Conservation (phyloP, 2,329 filamentous ascomycete genomes). For the Calonectria leucothoes region DNA sequence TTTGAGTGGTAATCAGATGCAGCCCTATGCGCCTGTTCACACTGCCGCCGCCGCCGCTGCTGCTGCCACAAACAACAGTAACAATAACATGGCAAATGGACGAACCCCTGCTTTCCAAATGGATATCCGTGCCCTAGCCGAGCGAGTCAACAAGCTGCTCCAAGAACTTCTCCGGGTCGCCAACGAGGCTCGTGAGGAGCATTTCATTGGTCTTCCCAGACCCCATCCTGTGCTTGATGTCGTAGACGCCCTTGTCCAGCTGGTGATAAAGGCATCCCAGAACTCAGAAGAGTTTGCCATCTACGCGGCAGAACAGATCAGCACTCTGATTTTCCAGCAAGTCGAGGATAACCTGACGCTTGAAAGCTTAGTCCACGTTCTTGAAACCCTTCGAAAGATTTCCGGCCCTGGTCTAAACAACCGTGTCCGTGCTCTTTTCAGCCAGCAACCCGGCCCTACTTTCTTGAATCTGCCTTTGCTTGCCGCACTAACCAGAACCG, state of each 20-base stretch:
- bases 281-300: conserved; percentile 70
- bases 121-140: conserved; percentile 64
- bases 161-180: conserved; percentile 67
- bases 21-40: conserved; percentile 67
- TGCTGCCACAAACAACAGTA: not conserved
- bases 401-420: conserved; percentile 64
- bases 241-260: conserved; percentile 70
- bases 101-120: conserved; percentile 60
- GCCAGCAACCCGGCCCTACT: conserved; percentile 65
- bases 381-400: conserved; percentile 71
- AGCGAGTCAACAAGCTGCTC: conserved; percentile 68
- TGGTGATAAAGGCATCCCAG: conserved; percentile 73
- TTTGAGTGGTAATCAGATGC: conserved; percentile 62
- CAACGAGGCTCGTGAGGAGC: conserved; percentile 66
- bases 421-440: conserved; percentile 67
- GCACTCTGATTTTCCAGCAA: conserved; percentile 65
- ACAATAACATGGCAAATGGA: conserved; percentile 58
- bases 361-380: conserved; percentile 71
- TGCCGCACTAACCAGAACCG: conserved; percentile 67
- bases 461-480: conserved; percentile 70
- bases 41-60: conserved; percentile 41
- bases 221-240: conserved; percentile 71
- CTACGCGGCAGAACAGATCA: conserved; percentile 71
- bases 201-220: conserved; percentile 69
- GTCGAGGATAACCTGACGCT: conserved; percentile 67